Evolutionary conservation across 371 early-diverging fungal species (phyloP), one percentile per base, ranked within the genome.

Genomic region (Syncephalis fuscata): DNA sequence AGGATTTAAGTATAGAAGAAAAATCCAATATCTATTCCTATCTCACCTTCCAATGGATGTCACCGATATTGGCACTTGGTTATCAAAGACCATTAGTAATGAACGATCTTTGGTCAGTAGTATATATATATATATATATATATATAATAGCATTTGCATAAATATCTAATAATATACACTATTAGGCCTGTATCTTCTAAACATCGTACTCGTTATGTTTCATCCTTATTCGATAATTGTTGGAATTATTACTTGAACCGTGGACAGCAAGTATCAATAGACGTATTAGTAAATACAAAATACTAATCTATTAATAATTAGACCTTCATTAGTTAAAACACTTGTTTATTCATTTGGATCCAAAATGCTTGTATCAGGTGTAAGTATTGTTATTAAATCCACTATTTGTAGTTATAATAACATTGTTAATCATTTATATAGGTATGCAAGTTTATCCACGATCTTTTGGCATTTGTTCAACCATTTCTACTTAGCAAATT

Each of bases 21-120:
- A 71, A 67, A 10, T 80, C 92, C 36, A 84, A 86, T 54, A 76
- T 96, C 32, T 91, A 91, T 54, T 82, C 87, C 10, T 64, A 73
- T 27, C 58, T 90, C 5, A 74, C 82, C 0, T 96, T 94, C 60
- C 65, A 74, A 32, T 96, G 97, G 97, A 85, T 96, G 80, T 79
- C 82, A 26, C 75, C 76, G 3, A 54, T 94, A 56, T 84, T 96
- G 72, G 78, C 79, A 46, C 62, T 77, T 19, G 97, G 94, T 1
- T 76, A 74, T 52, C 52, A 61, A 27, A 81, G 82, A 51, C 80
- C 75, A n/a, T 62, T 92, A 49, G 67, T 62, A 0, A 71, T 74
- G 65, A 80, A 79, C 24, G 93, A 92, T 61, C 58, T 92, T 49
- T 89, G 87, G 86, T 45, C 42, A 16, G 62, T 90, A n/a, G n/a